These are phyloP conservation scores for Fonsecaea pedrosoi DNA, from an alignment of 2,329 filamentous ascomycete species.

Conservation along the genomic window DNA sequence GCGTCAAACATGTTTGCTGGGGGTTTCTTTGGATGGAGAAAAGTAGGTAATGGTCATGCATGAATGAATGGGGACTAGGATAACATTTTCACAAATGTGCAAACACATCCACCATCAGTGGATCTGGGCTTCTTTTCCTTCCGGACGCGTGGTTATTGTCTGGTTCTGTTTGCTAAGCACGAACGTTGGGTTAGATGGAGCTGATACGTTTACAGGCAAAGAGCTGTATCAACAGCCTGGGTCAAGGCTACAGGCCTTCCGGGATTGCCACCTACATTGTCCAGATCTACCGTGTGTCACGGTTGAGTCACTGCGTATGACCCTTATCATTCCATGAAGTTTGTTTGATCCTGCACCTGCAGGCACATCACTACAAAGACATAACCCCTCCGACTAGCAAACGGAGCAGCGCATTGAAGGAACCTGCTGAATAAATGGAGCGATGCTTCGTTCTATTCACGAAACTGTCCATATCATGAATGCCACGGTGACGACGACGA, in stretches of 20 bases:
- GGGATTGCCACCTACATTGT: too few species aligned
- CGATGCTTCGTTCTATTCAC: too few species aligned
- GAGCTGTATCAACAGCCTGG: background rate
- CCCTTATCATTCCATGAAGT: too few species aligned
- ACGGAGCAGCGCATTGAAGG: too few species aligned
- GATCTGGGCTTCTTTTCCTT: background rate
- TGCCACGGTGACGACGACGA: background rate
- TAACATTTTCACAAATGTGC: background rate
- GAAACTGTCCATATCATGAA: background rate
- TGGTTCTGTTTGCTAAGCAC: background rate
- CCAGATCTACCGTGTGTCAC: too few species aligned
- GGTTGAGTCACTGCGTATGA: too few species aligned
- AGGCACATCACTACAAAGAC: too few species aligned
- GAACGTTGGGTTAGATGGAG: background rate
- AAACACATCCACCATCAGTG: background rate
- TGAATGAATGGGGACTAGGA: background rate
- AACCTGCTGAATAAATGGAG: too few species aligned
- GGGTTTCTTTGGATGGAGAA: background rate
- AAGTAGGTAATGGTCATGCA: background rate
- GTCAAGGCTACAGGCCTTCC: too few species aligned
- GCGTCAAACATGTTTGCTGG: background rate
- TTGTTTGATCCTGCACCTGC: too few species aligned
- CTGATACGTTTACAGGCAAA: background rate
- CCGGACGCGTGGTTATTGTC: background rate
- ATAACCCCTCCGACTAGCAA: too few species aligned